A percentile compares a stretch with the other conserved stretches of the same genome.
phyloP scores from a whole-genome alignment of 2,329 filamentous ascomycete genomes.

The Xylaria sp. region DNA sequence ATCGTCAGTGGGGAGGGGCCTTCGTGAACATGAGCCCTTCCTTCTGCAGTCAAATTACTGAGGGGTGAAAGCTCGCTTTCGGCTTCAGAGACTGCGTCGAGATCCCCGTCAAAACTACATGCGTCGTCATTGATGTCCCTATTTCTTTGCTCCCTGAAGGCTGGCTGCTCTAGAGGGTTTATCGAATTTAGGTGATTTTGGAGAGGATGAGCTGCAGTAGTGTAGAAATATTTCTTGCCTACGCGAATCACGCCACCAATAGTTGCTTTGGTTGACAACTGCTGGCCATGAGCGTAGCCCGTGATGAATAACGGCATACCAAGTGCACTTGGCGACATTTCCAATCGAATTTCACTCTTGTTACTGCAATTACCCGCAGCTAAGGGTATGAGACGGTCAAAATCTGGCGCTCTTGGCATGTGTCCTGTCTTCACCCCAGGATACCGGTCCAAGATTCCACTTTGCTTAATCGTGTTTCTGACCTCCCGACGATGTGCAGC shows the following conservation, averaged over 20 bases:
- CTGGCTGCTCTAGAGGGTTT: background rate
- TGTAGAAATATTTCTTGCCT: slow-evolving; percentile 11
- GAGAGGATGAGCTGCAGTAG: slow-evolving; percentile 9
- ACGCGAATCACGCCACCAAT: slow-evolving; percentile 15
- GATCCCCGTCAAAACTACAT: slow-evolving; percentile 16
- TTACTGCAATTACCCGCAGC: background rate
- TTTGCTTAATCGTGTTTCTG: background rate
- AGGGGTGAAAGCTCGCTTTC: background rate
- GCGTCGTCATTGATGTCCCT: background rate
- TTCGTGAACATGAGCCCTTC: background rate
- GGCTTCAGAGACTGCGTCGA: background rate
- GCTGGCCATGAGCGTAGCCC: background rate
- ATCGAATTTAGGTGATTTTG: background rate
- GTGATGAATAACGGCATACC: slow-evolving; percentile 3
- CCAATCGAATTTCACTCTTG: background rate
- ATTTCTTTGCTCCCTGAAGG: background rate
- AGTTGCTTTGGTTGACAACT: slow-evolving; percentile 7
- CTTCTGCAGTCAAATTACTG: background rate
- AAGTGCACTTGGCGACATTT: background rate
- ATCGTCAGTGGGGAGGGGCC: background rate
- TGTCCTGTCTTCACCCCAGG: slow-evolving; percentile 14
- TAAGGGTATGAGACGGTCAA: slow-evolving; percentile 10
- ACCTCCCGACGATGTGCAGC: slow-evolving; percentile 14
- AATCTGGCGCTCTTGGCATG: slow-evolving; percentile 15
- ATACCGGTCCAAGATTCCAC: slow-evolving; percentile 9